These are phyloP conservation scores for Penicillium nucicola DNA, from an alignment of 495 filamentous ascomycete genomes.

Conservation along the genomic window DNA sequence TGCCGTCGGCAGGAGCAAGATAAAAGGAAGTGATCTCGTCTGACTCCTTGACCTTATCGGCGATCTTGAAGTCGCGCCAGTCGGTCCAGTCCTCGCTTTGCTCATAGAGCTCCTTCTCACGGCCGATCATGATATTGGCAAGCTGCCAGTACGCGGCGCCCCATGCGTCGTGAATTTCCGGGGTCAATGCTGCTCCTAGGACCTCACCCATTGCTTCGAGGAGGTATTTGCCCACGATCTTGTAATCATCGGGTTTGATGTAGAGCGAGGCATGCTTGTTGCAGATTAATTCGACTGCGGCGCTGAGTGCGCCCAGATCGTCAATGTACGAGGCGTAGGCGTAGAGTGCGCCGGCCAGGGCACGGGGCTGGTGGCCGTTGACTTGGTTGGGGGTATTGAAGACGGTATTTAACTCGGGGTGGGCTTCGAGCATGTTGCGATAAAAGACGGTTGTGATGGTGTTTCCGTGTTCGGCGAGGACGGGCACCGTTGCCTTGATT, in stretches of 20 bases:
- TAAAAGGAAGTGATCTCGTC: slow-evolving; percentile 70
- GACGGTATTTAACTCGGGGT: slow-evolving; percentile 59
- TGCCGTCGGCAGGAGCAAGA: slow-evolving; percentile 60
- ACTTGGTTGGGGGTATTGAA: slow-evolving; percentile 67
- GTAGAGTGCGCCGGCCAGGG: slow-evolving; percentile 63
- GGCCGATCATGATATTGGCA: slow-evolving; percentile 65
- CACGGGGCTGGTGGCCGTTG: slow-evolving; percentile 61
- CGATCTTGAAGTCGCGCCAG: slow-evolving; percentile 67
- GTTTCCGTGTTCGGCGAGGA: slow-evolving; percentile 62
- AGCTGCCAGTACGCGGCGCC: slow-evolving; percentile 67
- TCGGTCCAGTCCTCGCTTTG: slow-evolving; percentile 55
- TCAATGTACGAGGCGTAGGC: slow-evolving; percentile 72
- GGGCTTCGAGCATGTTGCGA: slow-evolving; percentile 57
- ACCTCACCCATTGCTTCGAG: slow-evolving; percentile 66
- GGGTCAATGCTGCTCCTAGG: slow-evolving; percentile 63
- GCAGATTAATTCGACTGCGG: slow-evolving; percentile 68
- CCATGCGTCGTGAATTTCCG: slow-evolving; percentile 68
- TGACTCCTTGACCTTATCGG: slow-evolving; percentile 58
- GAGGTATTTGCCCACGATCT: slow-evolving; percentile 64
- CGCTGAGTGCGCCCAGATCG: slow-evolving; percentile 56
- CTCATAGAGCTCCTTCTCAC: slow-evolving; percentile 59
- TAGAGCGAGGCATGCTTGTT: slow-evolving; percentile 72
- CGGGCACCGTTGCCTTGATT: slow-evolving; percentile 45
- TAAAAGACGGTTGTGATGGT: slow-evolving; percentile 69
- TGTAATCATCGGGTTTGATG: slow-evolving; percentile 65